Evolutionary conservation across 1,284 basidiomycete species (phyloP).

Genomic region (Tilletiopsis washingtonensis): DNA sequence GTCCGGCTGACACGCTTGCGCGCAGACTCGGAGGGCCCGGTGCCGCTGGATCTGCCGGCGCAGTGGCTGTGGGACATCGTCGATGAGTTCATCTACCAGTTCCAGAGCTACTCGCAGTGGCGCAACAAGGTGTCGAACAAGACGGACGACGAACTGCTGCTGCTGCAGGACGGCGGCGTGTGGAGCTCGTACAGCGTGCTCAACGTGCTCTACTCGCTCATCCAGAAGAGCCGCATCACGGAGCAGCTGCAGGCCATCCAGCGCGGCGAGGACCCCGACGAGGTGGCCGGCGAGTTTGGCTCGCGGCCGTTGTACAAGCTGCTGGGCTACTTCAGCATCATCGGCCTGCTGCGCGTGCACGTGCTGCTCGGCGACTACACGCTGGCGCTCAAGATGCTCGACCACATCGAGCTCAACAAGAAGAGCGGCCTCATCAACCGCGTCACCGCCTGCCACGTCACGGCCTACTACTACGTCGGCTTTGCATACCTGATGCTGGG

Average conservation of each 20-base stretch:
- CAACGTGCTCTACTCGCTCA: conserved; percentile 93
- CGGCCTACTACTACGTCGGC: conserved; percentile 88
- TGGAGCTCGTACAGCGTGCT: conserved; percentile 97
- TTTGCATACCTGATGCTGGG: conserved; percentile 93
- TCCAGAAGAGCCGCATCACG: conserved; percentile 92
- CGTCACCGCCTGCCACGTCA: conserved; percentile 57
- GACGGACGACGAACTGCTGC: conserved; percentile 67
- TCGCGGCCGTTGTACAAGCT: conserved; percentile 80
- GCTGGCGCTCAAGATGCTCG: conserved; percentile 88
- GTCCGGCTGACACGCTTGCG: conserved; percentile 43
- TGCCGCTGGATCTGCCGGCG: conserved; percentile 80
- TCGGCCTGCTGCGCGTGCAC: conserved; percentile 90
- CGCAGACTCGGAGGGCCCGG: conserved; percentile 72
- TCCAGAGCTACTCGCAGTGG: conserved; percentile 79
- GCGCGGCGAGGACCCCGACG: conserved; percentile 65
- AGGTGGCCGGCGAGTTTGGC: conserved; percentile 86
- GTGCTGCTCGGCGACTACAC: conserved; percentile 92
- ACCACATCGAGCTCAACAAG: conserved; percentile 64
- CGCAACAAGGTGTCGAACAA: conserved; percentile 75
- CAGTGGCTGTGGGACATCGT: conserved; percentile 99
- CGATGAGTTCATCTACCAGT: conserved; percentile 99
- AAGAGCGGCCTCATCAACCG: conserved; percentile 28
- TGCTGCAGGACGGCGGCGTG: conserved; percentile 50
- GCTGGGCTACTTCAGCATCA: conserved; percentile 95
- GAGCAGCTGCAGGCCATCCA: conserved; percentile 79